phyloP scores from a whole-genome alignment of 164 flowering plant species.

The Houttuynia cordata region DNA sequence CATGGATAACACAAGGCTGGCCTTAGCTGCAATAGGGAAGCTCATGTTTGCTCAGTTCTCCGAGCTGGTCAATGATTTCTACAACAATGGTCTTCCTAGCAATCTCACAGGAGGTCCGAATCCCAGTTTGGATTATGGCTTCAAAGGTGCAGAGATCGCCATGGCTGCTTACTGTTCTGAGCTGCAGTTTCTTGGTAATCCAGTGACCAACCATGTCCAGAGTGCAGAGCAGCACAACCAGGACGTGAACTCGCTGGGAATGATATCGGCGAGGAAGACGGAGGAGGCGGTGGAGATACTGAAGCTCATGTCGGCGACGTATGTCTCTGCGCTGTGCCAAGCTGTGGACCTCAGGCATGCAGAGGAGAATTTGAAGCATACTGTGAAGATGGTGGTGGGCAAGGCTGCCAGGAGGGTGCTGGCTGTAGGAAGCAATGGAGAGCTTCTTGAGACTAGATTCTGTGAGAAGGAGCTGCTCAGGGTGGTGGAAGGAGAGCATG shows the following conservation, averaged over 20 bases:
- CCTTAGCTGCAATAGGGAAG: constrained; percentile 49
- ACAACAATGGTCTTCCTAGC: constrained; percentile 60
- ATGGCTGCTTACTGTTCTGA: constrained; percentile 62
- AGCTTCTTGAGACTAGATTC: constrained; percentile 49
- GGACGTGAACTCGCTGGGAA: constrained; percentile 54
- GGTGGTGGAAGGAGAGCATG: constrained; percentile 38
- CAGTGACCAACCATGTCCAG: constrained; percentile 59
- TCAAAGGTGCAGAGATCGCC: constrained; percentile 52
- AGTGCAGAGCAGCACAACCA: constrained; percentile 67
- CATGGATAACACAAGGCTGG: constrained; percentile 57
- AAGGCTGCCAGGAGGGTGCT: constrained; percentile 43
- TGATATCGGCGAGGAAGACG: constrained; percentile 52
- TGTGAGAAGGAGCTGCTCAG: constrained; percentile 50
- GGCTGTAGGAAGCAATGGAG: constrained; percentile 33
- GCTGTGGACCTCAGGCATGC: constrained; percentile 50
- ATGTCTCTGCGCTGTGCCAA: constrained; percentile 50
- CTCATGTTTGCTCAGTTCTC: constrained; percentile 62
- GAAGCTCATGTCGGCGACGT: constrained; percentile 53
- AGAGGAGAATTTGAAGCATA: constrained; percentile 44
- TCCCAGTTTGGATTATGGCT: constrained; percentile 60
- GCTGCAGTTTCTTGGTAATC: constrained; percentile 51
- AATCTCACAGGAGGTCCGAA: constrained; percentile 50
- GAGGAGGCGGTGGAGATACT: constrained; percentile 48
- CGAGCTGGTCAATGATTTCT: constrained; percentile 53
- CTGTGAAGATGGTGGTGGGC: constrained; percentile 43